Evolutionary conservation across 139 green algal species (phyloP).

Genomic region (Chlorokybus atmophyticus): DNA sequence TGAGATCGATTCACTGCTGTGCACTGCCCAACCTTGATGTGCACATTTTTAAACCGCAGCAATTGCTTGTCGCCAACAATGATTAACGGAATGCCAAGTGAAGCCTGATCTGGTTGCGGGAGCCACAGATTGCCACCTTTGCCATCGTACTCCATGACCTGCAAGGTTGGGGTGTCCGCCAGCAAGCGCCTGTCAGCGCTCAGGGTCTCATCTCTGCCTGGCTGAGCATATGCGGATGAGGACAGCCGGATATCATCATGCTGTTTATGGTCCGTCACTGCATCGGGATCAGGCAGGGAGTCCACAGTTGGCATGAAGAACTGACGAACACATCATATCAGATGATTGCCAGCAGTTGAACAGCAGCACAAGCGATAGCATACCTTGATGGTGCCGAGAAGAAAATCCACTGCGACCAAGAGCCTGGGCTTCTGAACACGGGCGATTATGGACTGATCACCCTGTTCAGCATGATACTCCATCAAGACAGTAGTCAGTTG

Average conservation of each 20-base stretch:
- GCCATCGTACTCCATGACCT: conserved; percentile 56
- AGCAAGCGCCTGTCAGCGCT: conserved; percentile 64
- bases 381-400: too few relatives aligned
- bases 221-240: conserved; percentile 16
- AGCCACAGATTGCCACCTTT: too few relatives aligned
- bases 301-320: conserved; percentile 21
- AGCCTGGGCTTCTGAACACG: conserved; percentile 70
- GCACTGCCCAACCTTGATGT: conserved; percentile 40
- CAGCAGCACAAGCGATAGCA: too few relatives aligned
- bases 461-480: conserved; percentile 2
- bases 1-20: too few relatives aligned
- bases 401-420: conserved; percentile 68
- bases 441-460: conserved; percentile 29
- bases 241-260: conserved; percentile 14
- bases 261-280: conserved; percentile 19
- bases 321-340: too few relatives aligned
- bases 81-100: conserved; percentile 48
- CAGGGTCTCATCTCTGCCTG: conserved; percentile 57
- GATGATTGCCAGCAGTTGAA: too few relatives aligned
- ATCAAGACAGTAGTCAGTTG: conserved; percentile 21
- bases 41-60: conserved; percentile 65
- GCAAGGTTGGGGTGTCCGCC: conserved; percentile 48
- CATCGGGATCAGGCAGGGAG: conserved; percentile 4
- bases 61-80: conserved; percentile 53
- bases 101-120: not conserved